These are phyloP conservation scores for Neospora caninum DNA, from an alignment of 169 alveolate species.

Conservation along the genomic window DNA sequence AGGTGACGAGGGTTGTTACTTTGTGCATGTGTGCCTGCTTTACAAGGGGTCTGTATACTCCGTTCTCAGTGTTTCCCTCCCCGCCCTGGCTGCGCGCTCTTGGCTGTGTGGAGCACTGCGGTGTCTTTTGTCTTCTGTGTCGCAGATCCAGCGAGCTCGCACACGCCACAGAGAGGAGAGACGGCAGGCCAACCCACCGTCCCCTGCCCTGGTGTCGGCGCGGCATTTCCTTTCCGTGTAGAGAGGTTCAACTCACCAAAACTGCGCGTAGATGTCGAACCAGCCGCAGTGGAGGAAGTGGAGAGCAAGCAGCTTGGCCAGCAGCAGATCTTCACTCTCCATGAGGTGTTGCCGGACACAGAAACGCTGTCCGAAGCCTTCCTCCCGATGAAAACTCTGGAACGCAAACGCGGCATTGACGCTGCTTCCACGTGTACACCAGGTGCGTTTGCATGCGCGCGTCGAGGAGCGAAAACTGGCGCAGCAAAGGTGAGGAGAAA, in stretches of 20 bases:
- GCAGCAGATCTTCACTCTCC: slow-evolving; percentile 17
- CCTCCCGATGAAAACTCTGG: background rate
- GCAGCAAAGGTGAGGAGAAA: background rate
- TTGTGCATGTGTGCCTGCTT: too few relatives aligned
- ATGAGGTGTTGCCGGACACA: slow-evolving; percentile 19
- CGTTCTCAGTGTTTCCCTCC: too few relatives aligned
- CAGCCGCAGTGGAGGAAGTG: slow-evolving; percentile 37
- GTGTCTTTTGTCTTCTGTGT: too few relatives aligned
- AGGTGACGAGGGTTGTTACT: too few relatives aligned
- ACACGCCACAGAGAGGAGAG: too few relatives aligned
- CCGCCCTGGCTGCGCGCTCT: too few relatives aligned
- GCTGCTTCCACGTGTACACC: slow-evolving; percentile 12
- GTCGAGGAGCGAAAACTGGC: background rate
- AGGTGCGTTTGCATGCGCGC: background rate
- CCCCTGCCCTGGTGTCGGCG: too few relatives aligned
- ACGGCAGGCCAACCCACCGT: too few relatives aligned
- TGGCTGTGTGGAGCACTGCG: too few relatives aligned
- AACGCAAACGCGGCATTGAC: background rate
- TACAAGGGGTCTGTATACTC: too few relatives aligned
- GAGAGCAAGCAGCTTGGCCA: slow-evolving; percentile 32
- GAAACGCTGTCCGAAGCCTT: background rate
- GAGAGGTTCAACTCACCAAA: background rate
- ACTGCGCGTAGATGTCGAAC: slow-evolving; percentile 38
- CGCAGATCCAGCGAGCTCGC: too few relatives aligned
- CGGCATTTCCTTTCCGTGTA: too few relatives aligned